Evolutionary conservation across 1,284 basidiomycete species (phyloP), one percentile per base, ranked within the genome.

Genomic region (Meripilus lineatus): DNA sequence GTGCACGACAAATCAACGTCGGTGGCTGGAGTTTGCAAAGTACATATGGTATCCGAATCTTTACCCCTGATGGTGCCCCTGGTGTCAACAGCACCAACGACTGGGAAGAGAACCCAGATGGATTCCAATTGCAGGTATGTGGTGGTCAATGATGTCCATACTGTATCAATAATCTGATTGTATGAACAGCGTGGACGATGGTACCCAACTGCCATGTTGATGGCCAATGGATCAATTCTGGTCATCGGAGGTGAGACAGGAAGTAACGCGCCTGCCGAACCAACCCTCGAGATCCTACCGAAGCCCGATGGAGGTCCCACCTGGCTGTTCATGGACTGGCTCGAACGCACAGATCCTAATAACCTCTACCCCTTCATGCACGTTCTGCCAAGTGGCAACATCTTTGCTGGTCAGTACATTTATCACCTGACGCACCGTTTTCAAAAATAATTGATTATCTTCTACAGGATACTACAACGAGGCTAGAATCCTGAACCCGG

Each of bases 351-450:
- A 2, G 79, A 87, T 54, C 84, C 84, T 1, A 78, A 84, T 58
- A 87, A 87, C 53, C 58, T 88, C 38, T 89, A 88, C 55, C 86
- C 84, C 0, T 88, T 85, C 68, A 64, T 87, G n/a, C 64, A 81
- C 44, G 71, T 85, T 8, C 69, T 88, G 17, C 83, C 85, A 0
- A 80, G 77, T 37, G 75, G 77, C 2, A 69, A 70, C 21, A 62
- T 88, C 57, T 86, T 87, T 58, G 71, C 82, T 33, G 79, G 83
- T 81, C 45, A 52, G 75, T 51, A n/a, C 5, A 11, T 44, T 44
- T 44, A 23, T 14, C 25, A 3, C 35, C 14, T 18, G 26, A 40
- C 14, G 3, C 3, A 10, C 24, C 4, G 17, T 3, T 22, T 26
- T 39, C 41, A n/a, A 24, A 32, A 22, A 5, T 36, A 32, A 22